Percentiles rank a stretch among this genome's conserved stretches.
phyloP scores from a whole-genome alignment of 495 filamentous ascomycete species.

The Daldinia decipiens region DNA sequence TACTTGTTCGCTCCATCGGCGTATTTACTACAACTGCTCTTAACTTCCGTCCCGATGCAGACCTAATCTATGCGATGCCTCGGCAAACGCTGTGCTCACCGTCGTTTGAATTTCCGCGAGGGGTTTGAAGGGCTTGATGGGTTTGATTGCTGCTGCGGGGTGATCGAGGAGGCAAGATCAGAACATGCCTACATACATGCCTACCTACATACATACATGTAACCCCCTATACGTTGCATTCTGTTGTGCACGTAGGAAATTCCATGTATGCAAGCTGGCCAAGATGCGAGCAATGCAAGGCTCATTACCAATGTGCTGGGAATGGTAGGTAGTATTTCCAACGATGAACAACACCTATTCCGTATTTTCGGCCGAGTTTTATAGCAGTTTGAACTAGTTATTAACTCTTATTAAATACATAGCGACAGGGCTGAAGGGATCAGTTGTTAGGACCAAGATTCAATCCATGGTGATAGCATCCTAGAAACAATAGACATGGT shows the following conservation, averaged over 20 bases:
- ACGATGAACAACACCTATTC: not conserved
- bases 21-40: conserved; percentile 3
- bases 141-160: not conserved
- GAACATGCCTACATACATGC: not conserved
- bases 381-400: not conserved
- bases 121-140: too few species aligned
- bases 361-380: conserved; percentile 3
- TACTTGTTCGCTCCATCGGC: not conserved
- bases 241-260: not conserved
- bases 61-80: not conserved
- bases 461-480: conserved; percentile 27
- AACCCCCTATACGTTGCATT: not conserved
- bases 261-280: not conserved
- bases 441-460: conserved; percentile 19
- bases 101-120: not conserved
- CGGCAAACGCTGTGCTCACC: conserved; percentile 5
- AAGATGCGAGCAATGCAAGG: not conserved
- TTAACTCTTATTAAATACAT: not conserved
- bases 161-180: not conserved
- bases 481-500: conserved; percentile 7
- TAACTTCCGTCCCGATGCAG: not conserved
- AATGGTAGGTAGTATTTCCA: conserved; percentile 12
- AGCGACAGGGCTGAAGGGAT: conserved; percentile 8
- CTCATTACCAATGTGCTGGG: conserved; percentile 16
- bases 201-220: too few species aligned